Evolutionary conservation across 2,329 filamentous ascomycete genomes (phyloP).

Genomic region (Fusarium armeniacum): DNA sequence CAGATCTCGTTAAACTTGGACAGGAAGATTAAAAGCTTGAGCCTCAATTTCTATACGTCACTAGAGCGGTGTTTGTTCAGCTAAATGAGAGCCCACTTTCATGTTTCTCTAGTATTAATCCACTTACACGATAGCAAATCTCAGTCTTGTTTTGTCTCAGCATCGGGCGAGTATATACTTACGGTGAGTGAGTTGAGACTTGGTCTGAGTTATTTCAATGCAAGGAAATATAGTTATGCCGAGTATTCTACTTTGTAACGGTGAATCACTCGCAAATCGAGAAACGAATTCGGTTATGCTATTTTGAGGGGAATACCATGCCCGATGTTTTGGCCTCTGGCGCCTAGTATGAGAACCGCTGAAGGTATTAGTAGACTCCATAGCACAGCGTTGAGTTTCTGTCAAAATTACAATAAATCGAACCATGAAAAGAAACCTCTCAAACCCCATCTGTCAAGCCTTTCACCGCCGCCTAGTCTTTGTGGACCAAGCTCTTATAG

Average conservation of each 20-base stretch:
- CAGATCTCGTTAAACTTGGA: background rate
- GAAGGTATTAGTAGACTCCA: background rate
- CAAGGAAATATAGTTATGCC: background rate
- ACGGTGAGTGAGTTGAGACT: slow-evolving; percentile 6
- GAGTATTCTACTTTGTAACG: no score
- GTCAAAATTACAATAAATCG: background rate
- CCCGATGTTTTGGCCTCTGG: background rate
- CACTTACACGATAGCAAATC: background rate
- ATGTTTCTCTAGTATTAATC: background rate
- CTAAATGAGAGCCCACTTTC: background rate
- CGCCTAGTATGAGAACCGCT: background rate
- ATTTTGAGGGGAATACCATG: background rate
- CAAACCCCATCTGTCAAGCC: background rate
- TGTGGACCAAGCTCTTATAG: background rate
- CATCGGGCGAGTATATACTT: background rate
- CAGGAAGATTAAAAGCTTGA: background rate
- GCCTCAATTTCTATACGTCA: slow-evolving; percentile 11
- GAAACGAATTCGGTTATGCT: background rate
- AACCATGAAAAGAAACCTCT: background rate
- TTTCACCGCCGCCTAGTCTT: background rate
- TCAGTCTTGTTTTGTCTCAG: slow-evolving; percentile 1
- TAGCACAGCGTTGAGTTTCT: no score
- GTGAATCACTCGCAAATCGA: background rate
- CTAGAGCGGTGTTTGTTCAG: slow-evolving; percentile 9
- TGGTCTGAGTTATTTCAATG: background rate